A percentile compares a stretch with the other conserved stretches of the same genome.
phyloP scores from a whole-genome alignment of 75 land plant genomes.

The Adiantum capillusveneris region DNA sequence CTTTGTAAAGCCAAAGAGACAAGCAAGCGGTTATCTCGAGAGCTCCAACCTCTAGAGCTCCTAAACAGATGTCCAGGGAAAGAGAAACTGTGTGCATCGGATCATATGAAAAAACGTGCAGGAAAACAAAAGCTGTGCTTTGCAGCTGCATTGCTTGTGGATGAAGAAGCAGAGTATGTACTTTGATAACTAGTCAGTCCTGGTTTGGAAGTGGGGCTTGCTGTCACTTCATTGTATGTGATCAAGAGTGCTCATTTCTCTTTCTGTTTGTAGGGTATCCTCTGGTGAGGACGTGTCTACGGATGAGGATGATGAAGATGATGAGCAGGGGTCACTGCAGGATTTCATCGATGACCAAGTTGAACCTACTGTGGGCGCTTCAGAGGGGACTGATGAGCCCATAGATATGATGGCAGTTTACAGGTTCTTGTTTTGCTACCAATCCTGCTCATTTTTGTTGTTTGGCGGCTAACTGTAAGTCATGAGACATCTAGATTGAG shows the following conservation, averaged over 20 bases:
- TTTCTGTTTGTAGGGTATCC: constrained; percentile 46
- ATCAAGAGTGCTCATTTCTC: neutral
- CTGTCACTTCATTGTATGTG: too few relatives aligned
- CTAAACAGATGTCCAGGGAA: too few relatives aligned
- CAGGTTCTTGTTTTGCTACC: too few relatives aligned
- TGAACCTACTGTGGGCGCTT: constrained; percentile 31
- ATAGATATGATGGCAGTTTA: constrained; percentile 92
- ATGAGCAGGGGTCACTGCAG: constrained; percentile 32
- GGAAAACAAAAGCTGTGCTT: constrained; percentile 25
- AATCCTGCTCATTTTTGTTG: too few relatives aligned
- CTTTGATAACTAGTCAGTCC: too few relatives aligned
- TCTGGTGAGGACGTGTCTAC: constrained; percentile 54
- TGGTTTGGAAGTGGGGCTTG: too few relatives aligned
- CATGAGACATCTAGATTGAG: too few relatives aligned
- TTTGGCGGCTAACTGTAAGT: too few relatives aligned
- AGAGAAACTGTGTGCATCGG: too few relatives aligned
- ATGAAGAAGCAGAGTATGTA: constrained; percentile 94
- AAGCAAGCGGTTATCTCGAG: neutral
- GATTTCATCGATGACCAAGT: constrained; percentile 74
- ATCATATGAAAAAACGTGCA: constrained; percentile 4
- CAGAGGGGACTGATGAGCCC: constrained; percentile 29
- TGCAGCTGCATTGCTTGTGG: constrained; percentile 24
- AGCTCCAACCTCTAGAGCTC: neutral
- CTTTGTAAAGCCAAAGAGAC: constrained; percentile 39
- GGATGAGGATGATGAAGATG: constrained; percentile 55